A percentile compares a stretch with the other conserved stretches of the same genome.
Evolutionary conservation across 306 rosid genomes (phyloP).

Genomic region (Vigna trinervia): DNA sequence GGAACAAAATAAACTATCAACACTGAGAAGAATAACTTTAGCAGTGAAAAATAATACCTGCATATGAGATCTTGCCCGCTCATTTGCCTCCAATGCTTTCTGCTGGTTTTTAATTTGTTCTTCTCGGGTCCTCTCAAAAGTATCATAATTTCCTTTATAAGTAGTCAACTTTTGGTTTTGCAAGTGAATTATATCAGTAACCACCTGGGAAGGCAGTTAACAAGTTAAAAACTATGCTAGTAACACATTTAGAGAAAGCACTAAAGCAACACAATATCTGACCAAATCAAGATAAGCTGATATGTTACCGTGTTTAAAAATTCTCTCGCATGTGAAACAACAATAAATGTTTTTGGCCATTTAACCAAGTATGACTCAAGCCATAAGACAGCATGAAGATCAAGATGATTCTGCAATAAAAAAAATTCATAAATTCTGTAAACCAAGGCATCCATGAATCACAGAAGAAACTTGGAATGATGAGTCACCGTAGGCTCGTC

Average conservation of each 20-base stretch:
- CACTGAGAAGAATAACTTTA: slow-evolving; percentile 5
- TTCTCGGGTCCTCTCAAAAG: slow-evolving; percentile 87
- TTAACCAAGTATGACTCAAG: slow-evolving; percentile 87
- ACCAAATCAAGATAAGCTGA: slow-evolving; percentile 27
- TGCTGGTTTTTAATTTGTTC: slow-evolving; percentile 89
- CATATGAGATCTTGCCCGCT: slow-evolving; percentile 92
- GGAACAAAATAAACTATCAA: slow-evolving; percentile 22
- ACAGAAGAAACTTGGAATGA: slow-evolving; percentile 24
- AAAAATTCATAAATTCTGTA: slow-evolving; percentile 14
- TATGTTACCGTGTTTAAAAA: slow-evolving; percentile 89
- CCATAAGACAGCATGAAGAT: slow-evolving; percentile 99
- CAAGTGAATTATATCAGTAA: slow-evolving; percentile 89
- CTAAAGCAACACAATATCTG: slow-evolving; percentile 6
- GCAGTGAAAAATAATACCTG: slow-evolving; percentile 61
- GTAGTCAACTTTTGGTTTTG: slow-evolving; percentile 79
- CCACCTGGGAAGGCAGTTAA: slow-evolving; percentile 68
- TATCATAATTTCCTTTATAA: slow-evolving; percentile 90
- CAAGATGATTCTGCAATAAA: slow-evolving; percentile 92
- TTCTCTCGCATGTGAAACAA: slow-evolving; percentile 99
- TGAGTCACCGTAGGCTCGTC: slow-evolving; percentile 93
- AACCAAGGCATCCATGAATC: slow-evolving; percentile 36
- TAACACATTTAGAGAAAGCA: slow-evolving; percentile 30
- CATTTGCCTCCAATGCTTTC: slow-evolving; percentile 91
- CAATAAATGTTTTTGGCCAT: slow-evolving; percentile 96
- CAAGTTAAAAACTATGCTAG: slow-evolving; percentile 21